phyloP scores from a whole-genome alignment of 2,329 filamentous ascomycete species.

The Alternaria tenuissima region DNA sequence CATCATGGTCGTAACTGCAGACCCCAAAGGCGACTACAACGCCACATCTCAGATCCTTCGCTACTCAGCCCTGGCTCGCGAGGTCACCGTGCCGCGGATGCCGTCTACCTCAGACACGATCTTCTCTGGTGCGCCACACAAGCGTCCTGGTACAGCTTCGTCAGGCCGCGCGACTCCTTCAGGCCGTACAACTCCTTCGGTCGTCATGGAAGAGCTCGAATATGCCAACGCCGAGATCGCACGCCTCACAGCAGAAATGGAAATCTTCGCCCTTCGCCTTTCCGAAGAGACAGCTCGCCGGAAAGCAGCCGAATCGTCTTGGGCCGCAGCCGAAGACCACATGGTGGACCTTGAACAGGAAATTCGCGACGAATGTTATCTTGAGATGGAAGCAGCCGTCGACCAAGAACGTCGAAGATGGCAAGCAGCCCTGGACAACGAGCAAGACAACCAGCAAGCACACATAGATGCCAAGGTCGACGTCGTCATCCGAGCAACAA shows the following conservation, averaged over 20 bases:
- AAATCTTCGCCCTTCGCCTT: constrained; percentile 74
- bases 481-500: constrained; percentile 66
- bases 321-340: constrained; percentile 69
- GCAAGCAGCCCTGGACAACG: constrained; percentile 78
- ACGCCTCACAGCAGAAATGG: constrained; percentile 79
- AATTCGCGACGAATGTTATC: constrained; percentile 86
- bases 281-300: constrained; percentile 75
- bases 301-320: constrained; percentile 74
- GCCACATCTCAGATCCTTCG: constrained; percentile 95
- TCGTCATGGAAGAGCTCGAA: constrained; percentile 73
- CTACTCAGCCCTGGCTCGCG: constrained; percentile 90
- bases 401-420: constrained; percentile 80
- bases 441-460: constrained; percentile 79
- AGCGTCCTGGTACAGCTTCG: constrained; percentile 41
- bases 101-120: constrained; percentile 83
- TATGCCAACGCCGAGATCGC: constrained; percentile 81
- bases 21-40: constrained; percentile 93
- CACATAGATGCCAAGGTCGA: constrained; percentile 91
- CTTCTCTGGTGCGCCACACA: constrained; percentile 41
- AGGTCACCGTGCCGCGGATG: constrained; percentile 89
- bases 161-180: constrained; percentile 46
- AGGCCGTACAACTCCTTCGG: constrained; percentile 57
- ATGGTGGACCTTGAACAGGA: constrained; percentile 82
- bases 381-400: constrained; percentile 82
- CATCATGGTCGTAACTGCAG: constrained; percentile 95